phyloP scores from a whole-genome alignment of 306 rosid species.

The Acacia acuminata region DNA sequence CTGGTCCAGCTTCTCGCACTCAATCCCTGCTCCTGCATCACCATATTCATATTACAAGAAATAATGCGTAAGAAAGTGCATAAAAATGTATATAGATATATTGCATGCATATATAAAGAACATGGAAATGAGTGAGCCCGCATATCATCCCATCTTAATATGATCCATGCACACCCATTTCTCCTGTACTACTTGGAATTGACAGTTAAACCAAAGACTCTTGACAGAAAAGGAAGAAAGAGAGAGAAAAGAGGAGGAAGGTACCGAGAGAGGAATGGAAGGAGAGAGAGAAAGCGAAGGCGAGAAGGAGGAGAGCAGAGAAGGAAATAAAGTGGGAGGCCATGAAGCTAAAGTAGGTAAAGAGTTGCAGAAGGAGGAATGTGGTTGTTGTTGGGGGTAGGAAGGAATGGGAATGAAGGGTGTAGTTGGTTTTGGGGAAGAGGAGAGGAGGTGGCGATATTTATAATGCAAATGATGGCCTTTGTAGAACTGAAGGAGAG shows the following conservation, averaged over 20 bases:
- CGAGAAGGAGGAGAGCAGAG: constrained; percentile 30
- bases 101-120: background rate
- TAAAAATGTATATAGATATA: background rate
- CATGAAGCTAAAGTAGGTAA: constrained; percentile 26
- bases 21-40: constrained; percentile 31
- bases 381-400: background rate
- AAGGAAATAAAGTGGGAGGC: constrained; percentile 47
- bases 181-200: too few relatives aligned
- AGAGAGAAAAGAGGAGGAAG: background rate
- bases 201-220: too few relatives aligned
- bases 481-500: too few relatives aligned
- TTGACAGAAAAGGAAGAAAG: background rate
- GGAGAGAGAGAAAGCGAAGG: constrained; percentile 44
- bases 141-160: too few relatives aligned
- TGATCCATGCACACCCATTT: too few relatives aligned
- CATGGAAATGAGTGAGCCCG: background rate
- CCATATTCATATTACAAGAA: background rate
- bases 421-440: background rate
- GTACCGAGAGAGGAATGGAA: constrained; percentile 62
- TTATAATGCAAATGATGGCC: too few relatives aligned
- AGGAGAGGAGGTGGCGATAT: background rate
- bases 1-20: constrained; percentile 51
- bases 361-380: background rate
- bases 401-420: too few relatives aligned
- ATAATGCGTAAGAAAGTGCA: background rate